phyloP scores from a whole-genome alignment of 2,329 filamentous ascomycete genomes.

The Scopulariopsis brevicaulis region DNA sequence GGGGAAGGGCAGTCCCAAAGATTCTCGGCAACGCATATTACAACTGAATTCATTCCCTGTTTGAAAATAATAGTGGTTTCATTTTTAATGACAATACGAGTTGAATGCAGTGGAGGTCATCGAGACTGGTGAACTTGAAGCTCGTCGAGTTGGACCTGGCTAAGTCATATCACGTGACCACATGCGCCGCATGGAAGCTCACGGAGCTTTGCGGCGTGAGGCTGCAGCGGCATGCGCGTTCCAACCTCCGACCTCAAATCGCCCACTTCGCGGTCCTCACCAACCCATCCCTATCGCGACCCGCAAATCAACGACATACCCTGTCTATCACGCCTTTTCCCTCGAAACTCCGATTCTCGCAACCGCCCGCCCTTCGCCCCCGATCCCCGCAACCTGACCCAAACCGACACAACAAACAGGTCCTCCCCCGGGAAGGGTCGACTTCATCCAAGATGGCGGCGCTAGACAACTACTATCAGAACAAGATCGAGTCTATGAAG shows the following conservation, averaged over 20 bases:
- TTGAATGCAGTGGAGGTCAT: neutral
- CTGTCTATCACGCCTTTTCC: neutral
- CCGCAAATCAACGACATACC: neutral
- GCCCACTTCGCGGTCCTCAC: neutral
- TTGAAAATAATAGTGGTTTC: too few relatives aligned
- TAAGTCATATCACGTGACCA: conserved; percentile 1
- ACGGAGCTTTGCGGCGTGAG: neutral
- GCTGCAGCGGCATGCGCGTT: conserved; percentile 3
- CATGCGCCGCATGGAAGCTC: neutral
- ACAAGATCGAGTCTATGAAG: conserved; percentile 99
- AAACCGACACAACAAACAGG: neutral
- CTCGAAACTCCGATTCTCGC: neutral
- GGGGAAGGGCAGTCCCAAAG: too few relatives aligned
- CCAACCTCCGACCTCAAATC: neutral
- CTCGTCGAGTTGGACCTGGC: neutral
- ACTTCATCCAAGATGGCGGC: conserved; percentile 50
- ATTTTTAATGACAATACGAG: neutral
- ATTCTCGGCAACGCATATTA: neutral
- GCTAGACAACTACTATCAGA: conserved; percentile 98
- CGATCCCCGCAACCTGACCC: neutral
- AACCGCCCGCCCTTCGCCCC: neutral
- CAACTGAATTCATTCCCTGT: neutral
- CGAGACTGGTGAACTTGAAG: neutral
- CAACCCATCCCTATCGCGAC: neutral
- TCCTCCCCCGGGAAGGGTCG: conserved; percentile 1